Evolutionary conservation across 2,329 filamentous ascomycete species (phyloP), one percentile per base, ranked within the genome.

Genomic region (Claviceps citrina): DNA sequence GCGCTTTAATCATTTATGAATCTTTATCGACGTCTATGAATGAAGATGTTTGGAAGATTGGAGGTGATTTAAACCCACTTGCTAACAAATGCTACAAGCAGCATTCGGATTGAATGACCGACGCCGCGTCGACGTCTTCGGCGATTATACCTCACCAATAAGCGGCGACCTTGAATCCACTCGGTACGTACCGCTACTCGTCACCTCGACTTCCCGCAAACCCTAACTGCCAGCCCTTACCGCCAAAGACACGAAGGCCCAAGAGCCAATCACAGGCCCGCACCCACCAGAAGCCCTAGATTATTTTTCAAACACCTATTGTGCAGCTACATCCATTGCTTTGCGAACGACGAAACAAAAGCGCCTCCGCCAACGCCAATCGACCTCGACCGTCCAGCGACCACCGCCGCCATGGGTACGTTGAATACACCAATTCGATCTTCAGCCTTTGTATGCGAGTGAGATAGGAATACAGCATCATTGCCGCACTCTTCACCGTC

Each of bases 391-490:
- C 56, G 59, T 44, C 51, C 53, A 55, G 47, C 54, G 54, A 53
- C 55, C 52, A 59, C 55, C 68, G 67, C 63, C 67, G 73, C 65
- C 64, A 76, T 76, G 71, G 71, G 71, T 76, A 76, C 66, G 71
- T 71, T 71, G 58, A 61, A 68, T 60, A 41, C 47, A 27, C 31
- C 25, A 30, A 43, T 43, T 48, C 42, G 39, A 44, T 52, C 47
- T 47, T 58, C 55, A 61, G 59, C 60, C 60, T 56, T 49, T 58
- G 66, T 69, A 59, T 70, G 66, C 66, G 65, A 70, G 66, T 70
- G 66, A 66, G 43, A 42, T 43, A 28, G 40, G 41, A 34, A 18
- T 38, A 36, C 32, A 27, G 41, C 32, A 28, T 32, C 37, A 40
- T 24, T 35, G 8, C 3, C 7, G 6, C 18, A 26, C 41, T 4